These are phyloP conservation scores for Trichopus zeylanicus DNA, from an alignment of 116 monocot species.

Conservation along the genomic window DNA sequence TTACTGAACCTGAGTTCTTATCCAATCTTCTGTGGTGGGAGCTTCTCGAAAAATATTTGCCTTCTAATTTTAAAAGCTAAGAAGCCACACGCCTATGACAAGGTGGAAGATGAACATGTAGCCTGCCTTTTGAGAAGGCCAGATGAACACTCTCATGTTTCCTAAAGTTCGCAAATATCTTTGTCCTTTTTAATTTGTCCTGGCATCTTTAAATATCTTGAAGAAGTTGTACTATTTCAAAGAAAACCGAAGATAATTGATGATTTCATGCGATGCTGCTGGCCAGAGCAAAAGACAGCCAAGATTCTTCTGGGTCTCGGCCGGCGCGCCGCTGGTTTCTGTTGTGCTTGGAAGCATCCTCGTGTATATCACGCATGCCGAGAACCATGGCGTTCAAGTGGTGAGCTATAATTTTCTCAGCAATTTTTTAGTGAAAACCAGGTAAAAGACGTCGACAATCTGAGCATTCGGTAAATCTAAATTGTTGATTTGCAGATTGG, in stretches of 20 bases:
- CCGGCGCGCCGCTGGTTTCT: constrained; percentile 49
- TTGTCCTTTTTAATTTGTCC: no score
- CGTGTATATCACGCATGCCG: constrained; percentile 39
- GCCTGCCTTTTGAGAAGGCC: no score
- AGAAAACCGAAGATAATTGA: background rate
- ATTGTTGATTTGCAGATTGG: constrained; percentile 44
- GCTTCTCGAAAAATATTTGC: no score
- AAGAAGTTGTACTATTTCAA: background rate
- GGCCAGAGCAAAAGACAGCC: constrained; percentile 48
- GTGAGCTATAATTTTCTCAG: constrained; percentile 10
- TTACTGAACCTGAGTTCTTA: no score
- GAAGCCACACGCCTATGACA: no score
- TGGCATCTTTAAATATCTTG: background rate
- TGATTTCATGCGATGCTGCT: background rate
- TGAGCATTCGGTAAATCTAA: background rate
- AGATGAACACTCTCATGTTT: no score
- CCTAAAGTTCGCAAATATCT: no score
- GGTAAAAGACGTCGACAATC: background rate
- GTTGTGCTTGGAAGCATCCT: constrained; percentile 58
- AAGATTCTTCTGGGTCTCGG: constrained; percentile 63
- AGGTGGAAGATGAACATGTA: no score
- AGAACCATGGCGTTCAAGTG: constrained; percentile 57
- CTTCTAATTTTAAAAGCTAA: no score
- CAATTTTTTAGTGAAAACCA: background rate
- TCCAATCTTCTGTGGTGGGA: no score